Conservation (phyloP, 495 filamentous ascomycete genomes). For the Penicillium subrubescens region DNA sequence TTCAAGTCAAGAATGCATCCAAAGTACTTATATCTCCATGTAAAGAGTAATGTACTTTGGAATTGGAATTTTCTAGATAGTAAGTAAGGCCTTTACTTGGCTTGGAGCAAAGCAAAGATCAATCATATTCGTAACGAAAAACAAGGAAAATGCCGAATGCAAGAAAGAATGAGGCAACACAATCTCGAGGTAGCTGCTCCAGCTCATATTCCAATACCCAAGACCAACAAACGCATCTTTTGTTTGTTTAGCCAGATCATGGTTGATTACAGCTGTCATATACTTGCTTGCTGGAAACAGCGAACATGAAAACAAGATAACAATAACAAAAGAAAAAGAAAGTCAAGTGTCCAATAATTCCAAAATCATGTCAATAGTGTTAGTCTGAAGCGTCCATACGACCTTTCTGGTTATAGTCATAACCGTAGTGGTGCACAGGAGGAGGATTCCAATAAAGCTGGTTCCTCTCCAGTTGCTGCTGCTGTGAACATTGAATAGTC, state of each 20-base stretch:
- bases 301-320: background rate
- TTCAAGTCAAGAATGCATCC: background rate
- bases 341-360: constrained; percentile 5
- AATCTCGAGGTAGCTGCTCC: background rate
- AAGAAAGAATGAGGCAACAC: background rate
- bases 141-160: background rate
- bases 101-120: constrained; percentile 2
- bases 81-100: background rate
- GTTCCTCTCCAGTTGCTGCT: constrained; percentile 7
- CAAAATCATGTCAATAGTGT: constrained; percentile 9
- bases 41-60: background rate
- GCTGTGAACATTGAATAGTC: constrained; percentile 23
- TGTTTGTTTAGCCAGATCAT: background rate
- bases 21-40: background rate
- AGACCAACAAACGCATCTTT: background rate
- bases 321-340: background rate
- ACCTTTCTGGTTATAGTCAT: constrained; percentile 2
- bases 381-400: constrained; percentile 3
- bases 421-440: constrained; percentile 9
- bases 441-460: constrained; percentile 5
- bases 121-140: background rate
- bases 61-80: background rate
- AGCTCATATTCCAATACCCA: background rate
- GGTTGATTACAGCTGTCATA: background rate
- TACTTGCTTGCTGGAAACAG: background rate